Base-by-base conservation (phyloP, 2,329 filamentous ascomycete genomes). In the Aspergillus sp. region DNA sequence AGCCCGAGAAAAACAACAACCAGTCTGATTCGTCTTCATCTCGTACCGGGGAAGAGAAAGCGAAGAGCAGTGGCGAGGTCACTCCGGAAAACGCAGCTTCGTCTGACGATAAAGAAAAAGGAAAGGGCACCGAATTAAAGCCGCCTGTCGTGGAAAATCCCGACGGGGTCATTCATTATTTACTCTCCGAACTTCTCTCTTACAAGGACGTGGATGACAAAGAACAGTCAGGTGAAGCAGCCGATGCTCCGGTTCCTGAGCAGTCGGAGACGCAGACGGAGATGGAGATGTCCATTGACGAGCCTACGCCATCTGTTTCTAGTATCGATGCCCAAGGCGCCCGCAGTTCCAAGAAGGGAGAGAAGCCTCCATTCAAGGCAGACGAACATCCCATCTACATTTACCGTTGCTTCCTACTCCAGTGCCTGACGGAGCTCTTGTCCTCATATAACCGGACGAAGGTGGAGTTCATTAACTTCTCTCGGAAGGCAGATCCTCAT, bases 401-500 rank as follows among this genome's bases (percentile, higher is more conserved):
- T 49, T 99, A 97, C 67, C 86, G 94, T 45, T 97, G 93, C 75
- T 97, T 97, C 76, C 77, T 99, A 47, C 81, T 99, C 29, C 91
- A 94, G 67, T 96, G 92, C 65, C 78, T 99, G 36, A 87, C 91
- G 0, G 94, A 99, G 71, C 82, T 99, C 13, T 79, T 99, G 13
- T 86, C 89, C 52, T 95, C 88, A 65, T 99, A 97, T 75, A 96
- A 91, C 62, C 86, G 91, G 49, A 90, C 91, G 7, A 99, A 99
- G 79, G 85, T 99, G 41, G 95, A 99, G 69, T 97, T 99, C 69
- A 97, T 99, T 77, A 97, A 97, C 71, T 99, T 97, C 76, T 97
- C 95, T 60, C 87, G 93, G 55, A 96, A 92, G 66, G 88, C 90
- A 5, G 90, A 93, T 44, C 82, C 91, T 42, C 87, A 90, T 61